A percentile compares a stretch with the other conserved stretches of the same genome.
Conservation (phyloP, 1,284 basidiomycete species). For the Pholiota adiposa region DNA sequence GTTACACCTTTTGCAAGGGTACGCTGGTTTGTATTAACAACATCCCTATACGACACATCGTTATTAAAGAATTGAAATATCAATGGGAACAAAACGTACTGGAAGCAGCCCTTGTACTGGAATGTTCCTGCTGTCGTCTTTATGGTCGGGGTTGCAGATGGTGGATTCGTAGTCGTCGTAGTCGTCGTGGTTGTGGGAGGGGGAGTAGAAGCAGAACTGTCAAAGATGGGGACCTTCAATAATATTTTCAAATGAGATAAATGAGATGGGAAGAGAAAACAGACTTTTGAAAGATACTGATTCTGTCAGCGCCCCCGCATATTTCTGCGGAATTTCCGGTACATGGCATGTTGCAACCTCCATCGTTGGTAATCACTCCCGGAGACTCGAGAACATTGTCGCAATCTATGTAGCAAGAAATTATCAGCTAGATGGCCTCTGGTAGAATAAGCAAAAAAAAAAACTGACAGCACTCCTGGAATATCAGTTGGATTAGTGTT, state of each 20-base stretch:
- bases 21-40: slow-evolving; percentile 9
- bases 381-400: slow-evolving; percentile 57
- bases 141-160: slow-evolving; percentile 6
- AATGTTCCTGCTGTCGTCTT: slow-evolving; percentile 9
- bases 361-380: slow-evolving; percentile 45
- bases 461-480: slow-evolving; percentile 56
- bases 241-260: neutral
- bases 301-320: slow-evolving; percentile 60
- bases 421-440: too few species aligned
- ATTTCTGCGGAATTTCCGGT: slow-evolving; percentile 57
- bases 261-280: neutral
- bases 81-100: neutral
- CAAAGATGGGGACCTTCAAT: neutral
- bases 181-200: neutral
- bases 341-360: slow-evolving; percentile 62
- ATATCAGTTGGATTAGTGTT: neutral
- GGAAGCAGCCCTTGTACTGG: slow-evolving; percentile 13
- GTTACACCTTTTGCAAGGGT: slow-evolving; percentile 15
- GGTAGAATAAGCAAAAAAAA: neutral
- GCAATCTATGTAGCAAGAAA: slow-evolving; percentile 49
- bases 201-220: neutral
- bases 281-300: slow-evolving; percentile 52
- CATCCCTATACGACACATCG: slow-evolving; percentile 8
- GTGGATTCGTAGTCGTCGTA: slow-evolving; percentile 1
- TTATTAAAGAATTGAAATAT: neutral